Evolutionary conservation across 1,139 yeast genomes (phyloP).

Genomic region (Pichia sp.): DNA sequence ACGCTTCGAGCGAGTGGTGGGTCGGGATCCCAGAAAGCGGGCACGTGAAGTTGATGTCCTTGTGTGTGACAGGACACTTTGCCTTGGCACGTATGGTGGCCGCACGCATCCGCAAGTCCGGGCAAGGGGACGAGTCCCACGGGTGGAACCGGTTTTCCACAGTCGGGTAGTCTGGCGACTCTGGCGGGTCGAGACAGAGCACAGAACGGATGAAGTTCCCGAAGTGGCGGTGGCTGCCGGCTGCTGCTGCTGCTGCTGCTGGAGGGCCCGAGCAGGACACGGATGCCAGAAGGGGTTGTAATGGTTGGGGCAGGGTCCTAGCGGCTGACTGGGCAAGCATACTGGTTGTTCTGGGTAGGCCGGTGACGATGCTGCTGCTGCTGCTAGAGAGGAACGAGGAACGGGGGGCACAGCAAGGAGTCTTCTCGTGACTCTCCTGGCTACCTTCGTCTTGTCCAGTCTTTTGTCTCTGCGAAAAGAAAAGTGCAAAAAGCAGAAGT

Average conservation of each 20-base stretch:
- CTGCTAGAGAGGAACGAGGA: no score
- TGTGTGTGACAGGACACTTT: constrained; percentile 82
- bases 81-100: constrained; percentile 86
- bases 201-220: constrained; percentile 52
- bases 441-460: not conserved
- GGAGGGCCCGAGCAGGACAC: not conserved
- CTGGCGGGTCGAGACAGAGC: constrained; percentile 58
- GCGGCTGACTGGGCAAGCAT: constrained; percentile 1
- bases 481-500: not conserved
- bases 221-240: constrained; percentile 30
- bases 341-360: not conserved
- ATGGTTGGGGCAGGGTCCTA: constrained; percentile 6
- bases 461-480: not conserved
- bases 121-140: constrained; percentile 92
- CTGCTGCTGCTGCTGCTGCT: not conserved
- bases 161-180: constrained; percentile 59
- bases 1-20: constrained; percentile 84
- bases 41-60: constrained; percentile 79
- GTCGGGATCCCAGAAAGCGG: constrained; percentile 96
- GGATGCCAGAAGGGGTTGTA: not conserved
- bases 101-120: constrained; percentile 84
- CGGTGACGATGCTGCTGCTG: not conserved
- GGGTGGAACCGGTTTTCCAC: constrained; percentile 65
- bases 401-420: no score
- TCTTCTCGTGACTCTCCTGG: not conserved